Conservation (phyloP, 306 rosid genomes). For the Prunus padus region DNA sequence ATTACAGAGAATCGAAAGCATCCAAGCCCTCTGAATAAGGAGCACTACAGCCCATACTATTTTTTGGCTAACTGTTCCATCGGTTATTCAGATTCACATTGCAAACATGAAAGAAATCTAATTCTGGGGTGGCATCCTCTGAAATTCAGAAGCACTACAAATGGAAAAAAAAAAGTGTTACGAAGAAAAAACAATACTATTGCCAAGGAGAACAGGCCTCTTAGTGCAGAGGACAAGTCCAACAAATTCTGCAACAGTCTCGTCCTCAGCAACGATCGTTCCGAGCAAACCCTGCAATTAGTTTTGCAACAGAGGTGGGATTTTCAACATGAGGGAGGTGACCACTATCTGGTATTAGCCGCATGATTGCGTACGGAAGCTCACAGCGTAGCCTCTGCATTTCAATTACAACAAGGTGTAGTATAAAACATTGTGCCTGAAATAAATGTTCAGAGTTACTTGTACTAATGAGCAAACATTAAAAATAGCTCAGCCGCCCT, state of each 20-base stretch:
- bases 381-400: constrained; percentile 54
- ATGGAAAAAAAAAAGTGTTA: background rate
- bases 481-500: too few species aligned
- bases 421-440: too few species aligned
- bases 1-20: too few species aligned
- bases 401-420: background rate
- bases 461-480: too few species aligned
- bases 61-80: background rate
- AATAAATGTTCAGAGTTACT: too few species aligned
- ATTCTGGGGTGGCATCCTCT: too few species aligned
- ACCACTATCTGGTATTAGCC: constrained; percentile 36
- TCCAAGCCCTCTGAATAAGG: too few species aligned
- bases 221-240: background rate
- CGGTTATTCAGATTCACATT: background rate
- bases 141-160: background rate
- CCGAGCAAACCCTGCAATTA: constrained; percentile 35
- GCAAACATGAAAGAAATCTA: too few species aligned
- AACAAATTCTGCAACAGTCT: background rate
- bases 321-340: constrained; percentile 59
- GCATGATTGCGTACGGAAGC: constrained; percentile 36
- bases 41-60: background rate
- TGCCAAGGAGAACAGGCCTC: background rate
- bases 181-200: too few species aligned
- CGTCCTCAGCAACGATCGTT: constrained; percentile 2
- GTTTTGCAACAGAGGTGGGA: constrained; percentile 33